Evolutionary conservation across 2,329 filamentous ascomycete species (phyloP).

Genomic region (Clarireedia sp.): DNA sequence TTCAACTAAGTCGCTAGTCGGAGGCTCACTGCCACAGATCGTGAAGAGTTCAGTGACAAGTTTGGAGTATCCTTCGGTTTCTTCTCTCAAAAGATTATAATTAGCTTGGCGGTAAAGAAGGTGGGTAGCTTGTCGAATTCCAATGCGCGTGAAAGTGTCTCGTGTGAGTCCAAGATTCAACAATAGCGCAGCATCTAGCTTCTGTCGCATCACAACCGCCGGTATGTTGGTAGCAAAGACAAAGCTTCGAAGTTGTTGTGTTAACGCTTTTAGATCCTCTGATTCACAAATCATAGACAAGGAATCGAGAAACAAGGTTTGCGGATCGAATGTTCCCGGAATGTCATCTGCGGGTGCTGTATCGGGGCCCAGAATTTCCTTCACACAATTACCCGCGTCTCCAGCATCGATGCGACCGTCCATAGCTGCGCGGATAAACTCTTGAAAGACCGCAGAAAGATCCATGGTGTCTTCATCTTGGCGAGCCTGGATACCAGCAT

Average conservation of each 20-base stretch:
- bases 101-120: slow-evolving; percentile 91
- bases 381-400: slow-evolving; percentile 65
- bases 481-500: slow-evolving; percentile 55
- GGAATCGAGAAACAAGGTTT: slow-evolving; percentile 72
- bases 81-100: slow-evolving; percentile 90
- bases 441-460: slow-evolving; percentile 70
- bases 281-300: slow-evolving; percentile 71
- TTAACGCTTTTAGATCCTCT: slow-evolving; percentile 36
- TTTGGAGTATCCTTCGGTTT: slow-evolving; percentile 95
- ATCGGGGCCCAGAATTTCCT: slow-evolving; percentile 60
- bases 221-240: slow-evolving; percentile 67
- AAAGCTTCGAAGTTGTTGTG: slow-evolving; percentile 53
- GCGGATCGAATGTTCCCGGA: slow-evolving; percentile 49
- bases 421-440: slow-evolving; percentile 70
- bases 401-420: slow-evolving; percentile 57
- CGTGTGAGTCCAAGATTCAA: slow-evolving; percentile 72
- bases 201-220: slow-evolving; percentile 63
- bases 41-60: slow-evolving; percentile 93
- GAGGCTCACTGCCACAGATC: slow-evolving; percentile 67
- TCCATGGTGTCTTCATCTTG: slow-evolving; percentile 60
- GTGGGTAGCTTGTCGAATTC: slow-evolving; percentile 86
- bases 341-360: slow-evolving; percentile 40
- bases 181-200: slow-evolving; percentile 73
- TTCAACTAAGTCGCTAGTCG: slow-evolving; percentile 68
- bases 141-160: slow-evolving; percentile 74